Conservation (phyloP, 2,329 filamentous ascomycete genomes). For the Apiospora pterosperma region DNA sequence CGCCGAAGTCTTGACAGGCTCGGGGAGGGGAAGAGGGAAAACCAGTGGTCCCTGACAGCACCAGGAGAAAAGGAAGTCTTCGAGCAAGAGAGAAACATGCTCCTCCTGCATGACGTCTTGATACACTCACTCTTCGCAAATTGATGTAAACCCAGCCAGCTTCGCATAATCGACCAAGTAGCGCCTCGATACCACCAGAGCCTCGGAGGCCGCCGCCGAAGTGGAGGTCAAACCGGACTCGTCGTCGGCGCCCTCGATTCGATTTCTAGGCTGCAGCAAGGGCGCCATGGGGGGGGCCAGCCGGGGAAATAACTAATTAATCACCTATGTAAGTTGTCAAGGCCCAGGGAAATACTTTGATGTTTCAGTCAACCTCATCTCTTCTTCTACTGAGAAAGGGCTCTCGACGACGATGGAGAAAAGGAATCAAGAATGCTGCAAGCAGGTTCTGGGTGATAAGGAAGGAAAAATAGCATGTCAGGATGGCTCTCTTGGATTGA, state of each 20-base stretch:
- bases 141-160: not conserved
- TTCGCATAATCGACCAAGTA: not conserved
- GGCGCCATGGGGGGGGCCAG: conserved; percentile 2
- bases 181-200: not conserved
- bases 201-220: not conserved
- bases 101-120: not conserved
- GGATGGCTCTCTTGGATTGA: no score
- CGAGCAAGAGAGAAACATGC: not conserved
- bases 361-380: no score
- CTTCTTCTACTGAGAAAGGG: not conserved
- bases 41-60: no score
- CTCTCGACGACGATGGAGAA: not conserved
- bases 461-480: not conserved
- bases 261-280: not conserved
- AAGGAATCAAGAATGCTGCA: not conserved
- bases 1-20: no score
- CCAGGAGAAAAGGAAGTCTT: not conserved
- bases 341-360: not conserved
- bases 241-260: not conserved
- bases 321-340: not conserved
- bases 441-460: not conserved
- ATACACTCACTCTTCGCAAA: not conserved
- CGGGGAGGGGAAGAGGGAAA: not conserved
- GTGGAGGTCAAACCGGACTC: not conserved
- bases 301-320: no score